Conservation (phyloP, 2,329 filamentous ascomycete genomes). For the Verticillium tricorpus region DNA sequence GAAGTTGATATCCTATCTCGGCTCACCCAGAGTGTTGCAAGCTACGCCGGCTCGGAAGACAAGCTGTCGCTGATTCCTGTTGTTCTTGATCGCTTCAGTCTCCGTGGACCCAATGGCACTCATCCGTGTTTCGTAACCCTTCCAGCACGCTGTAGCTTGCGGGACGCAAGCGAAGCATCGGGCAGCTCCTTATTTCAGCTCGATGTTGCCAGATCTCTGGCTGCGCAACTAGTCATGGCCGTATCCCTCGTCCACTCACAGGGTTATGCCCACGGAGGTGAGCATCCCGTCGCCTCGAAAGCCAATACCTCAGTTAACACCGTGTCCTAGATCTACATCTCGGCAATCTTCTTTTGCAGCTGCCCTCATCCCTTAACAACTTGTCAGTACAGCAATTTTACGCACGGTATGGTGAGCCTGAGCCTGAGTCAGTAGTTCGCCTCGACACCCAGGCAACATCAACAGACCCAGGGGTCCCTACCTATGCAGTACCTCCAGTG, state of each 20-base stretch:
- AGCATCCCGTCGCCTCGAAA: not conserved
- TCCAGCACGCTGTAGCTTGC: slow-evolving; percentile 13
- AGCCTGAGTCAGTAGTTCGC: slow-evolving; percentile 15
- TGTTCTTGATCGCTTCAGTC: slow-evolving; percentile 12
- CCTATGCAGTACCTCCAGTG: slow-evolving; percentile 21
- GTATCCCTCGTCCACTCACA: slow-evolving; percentile 16
- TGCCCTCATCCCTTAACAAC: slow-evolving; percentile 13
- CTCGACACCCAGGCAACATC: slow-evolving; percentile 13
- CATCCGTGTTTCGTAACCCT: slow-evolving; percentile 12
- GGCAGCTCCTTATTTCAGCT: slow-evolving; percentile 9
- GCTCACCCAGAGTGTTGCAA: not conserved
- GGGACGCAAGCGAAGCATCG: slow-evolving; percentile 3
- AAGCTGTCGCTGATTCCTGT: slow-evolving; percentile 2
- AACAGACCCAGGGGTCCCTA: slow-evolving; percentile 19
- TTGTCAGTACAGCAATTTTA: slow-evolving; percentile 22
- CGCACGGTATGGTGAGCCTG: slow-evolving; percentile 15
- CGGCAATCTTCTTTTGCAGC: slow-evolving; percentile 26
- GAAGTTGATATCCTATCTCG: no score
- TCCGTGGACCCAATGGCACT: slow-evolving; percentile 13
- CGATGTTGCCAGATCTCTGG: slow-evolving; percentile 11
- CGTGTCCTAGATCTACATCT: slow-evolving; percentile 22
- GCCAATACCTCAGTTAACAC: not conserved
- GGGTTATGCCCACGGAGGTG: slow-evolving; percentile 20
- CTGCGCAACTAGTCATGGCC: slow-evolving; percentile 14
- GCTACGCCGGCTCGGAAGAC: not conserved